Evolutionary conservation across 139 green algal species (phyloP), one percentile per base, ranked within the genome.

Genomic region (Coccomyxa sp.): DNA sequence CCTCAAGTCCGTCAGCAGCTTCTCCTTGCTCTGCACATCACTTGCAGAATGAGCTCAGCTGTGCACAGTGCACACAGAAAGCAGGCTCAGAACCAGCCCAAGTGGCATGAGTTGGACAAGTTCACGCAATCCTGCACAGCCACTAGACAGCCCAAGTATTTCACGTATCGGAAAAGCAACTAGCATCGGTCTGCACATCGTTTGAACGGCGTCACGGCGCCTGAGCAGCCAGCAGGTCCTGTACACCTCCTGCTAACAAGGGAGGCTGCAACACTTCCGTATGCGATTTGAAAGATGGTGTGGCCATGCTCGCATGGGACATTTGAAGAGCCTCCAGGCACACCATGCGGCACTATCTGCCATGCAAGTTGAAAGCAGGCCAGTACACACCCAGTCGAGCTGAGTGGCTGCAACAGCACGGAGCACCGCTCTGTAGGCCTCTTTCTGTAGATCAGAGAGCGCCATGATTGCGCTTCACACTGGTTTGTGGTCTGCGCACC

Each of bases 361-460:
- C n/a, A n/a, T n/a, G n/a, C n/a, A n/a, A n/a, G n/a, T n/a, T n/a
- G n/a, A n/a, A n/a, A n/a, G n/a, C n/a, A n/a, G n/a, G n/a, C n/a
- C n/a, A 38, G 55, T 68, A 44, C 80, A 50, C 39, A 84, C 80
- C 77, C 77, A 84, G 39, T 81, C 69, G 50, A 84, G 55, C 29
- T 72, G 36, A 3, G 68, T 68, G 6, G 68, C 70, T 6, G 80
- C 80, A 36, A 89, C 73, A 22, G 82, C 85, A 8, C 83, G 76
- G 18, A 85, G 44, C 6, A 89, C 78, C 34, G 85, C 85, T 7
- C 54, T 73, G 73, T 89, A 89, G 8, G 83, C 85, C 33, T 89
- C 85, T 24, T 39, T 55, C 68, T 89, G 79, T 35, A 89, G 76
- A 37, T 64, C 18, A 64, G 50, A 64, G 18, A 64, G 50, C 50